Base-by-base conservation (phyloP, 257 asterid species). In the Thymus quinquecostatus region DNA sequence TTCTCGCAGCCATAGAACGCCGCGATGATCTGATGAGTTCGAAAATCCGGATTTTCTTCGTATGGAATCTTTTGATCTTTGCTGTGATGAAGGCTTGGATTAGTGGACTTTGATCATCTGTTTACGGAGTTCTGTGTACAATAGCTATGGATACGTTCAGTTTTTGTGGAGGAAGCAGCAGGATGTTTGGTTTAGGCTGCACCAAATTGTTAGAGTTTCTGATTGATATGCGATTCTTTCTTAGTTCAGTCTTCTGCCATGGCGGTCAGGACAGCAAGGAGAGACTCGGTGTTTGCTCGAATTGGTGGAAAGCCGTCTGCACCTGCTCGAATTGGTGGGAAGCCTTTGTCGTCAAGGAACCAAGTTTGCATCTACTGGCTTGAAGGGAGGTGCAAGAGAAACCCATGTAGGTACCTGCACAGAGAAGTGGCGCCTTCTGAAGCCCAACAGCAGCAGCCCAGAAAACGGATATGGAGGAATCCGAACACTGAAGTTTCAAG, bases 361-460 rank as follows among this genome's bases (percentile, higher is more conserved):
- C 45, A 64, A 74, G 83, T 80, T 21, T 88, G 92, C 70, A 34
- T 21, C 11, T 86, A 47, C 75, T 88, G 96, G 96, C 84, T 78
- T 45, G 27, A 67, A 29, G 96, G 96, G 45, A 76, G 70, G 64
- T 88, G 96, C 81, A 86, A 43, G 45, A 82, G 80, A 69, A 73
- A 80, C 53, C 90, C 92, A 8, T 86, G 96, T 50, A 69, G 51
- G 55, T 88, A 56, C 80, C 41, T 76, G 78, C 96, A 86, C 71
- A 13, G 56, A 32, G 75, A 66, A 55, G 59, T 68, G 43, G 73
- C 70, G 21, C 56, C 65, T 32, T 69, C 67, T 44, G 76, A 53
- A 40, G 43, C 75, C 36, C 48, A 47, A 40, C 64, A 47, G 47
- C 64, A 58, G 67, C 38, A 45, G 73, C 38, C 62, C 12, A 61